Evolutionary conservation across 2,329 filamentous ascomycete species (phyloP).

Genomic region (Penicillium sp.): DNA sequence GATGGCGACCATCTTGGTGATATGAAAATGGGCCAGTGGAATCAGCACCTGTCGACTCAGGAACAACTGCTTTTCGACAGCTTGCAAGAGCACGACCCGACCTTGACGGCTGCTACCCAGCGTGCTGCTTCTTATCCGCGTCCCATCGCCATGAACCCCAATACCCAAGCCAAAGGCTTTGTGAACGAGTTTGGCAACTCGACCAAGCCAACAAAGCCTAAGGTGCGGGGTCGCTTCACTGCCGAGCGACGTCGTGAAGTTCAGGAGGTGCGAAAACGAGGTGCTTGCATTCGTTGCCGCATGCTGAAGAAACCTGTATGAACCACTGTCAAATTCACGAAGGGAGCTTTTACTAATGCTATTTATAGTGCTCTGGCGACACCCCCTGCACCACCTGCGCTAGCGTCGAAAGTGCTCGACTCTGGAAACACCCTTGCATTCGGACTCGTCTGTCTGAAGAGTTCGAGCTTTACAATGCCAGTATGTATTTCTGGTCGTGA

Average conservation of each 20-base stretch:
- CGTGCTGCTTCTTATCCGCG: constrained; percentile 41
- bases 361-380: constrained; percentile 54
- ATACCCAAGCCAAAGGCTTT: constrained; percentile 40
- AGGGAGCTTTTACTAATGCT: neutral
- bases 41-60: constrained; percentile 38
- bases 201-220: constrained; percentile 44
- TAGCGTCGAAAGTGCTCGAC: constrained; percentile 59
- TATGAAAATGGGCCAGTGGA: constrained; percentile 36
- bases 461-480: constrained; percentile 58
- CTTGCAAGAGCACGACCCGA: constrained; percentile 41
- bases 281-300: constrained; percentile 62
- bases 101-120: constrained; percentile 40
- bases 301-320: constrained; percentile 62
- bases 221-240: constrained; percentile 57
- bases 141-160: constrained; percentile 46
- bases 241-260: constrained; percentile 59
- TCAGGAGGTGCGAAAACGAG: constrained; percentile 58
- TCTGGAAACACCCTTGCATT: constrained; percentile 62
- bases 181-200: constrained; percentile 42
- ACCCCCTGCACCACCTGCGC: constrained; percentile 60
- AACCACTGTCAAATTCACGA: neutral
- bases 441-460: constrained; percentile 59
- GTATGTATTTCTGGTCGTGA: constrained; percentile 26
- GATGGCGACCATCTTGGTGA: constrained; percentile 34
- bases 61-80: constrained; percentile 42